phyloP scores from a whole-genome alignment of 495 filamentous ascomycete genomes.

The Penicillium steckii region DNA sequence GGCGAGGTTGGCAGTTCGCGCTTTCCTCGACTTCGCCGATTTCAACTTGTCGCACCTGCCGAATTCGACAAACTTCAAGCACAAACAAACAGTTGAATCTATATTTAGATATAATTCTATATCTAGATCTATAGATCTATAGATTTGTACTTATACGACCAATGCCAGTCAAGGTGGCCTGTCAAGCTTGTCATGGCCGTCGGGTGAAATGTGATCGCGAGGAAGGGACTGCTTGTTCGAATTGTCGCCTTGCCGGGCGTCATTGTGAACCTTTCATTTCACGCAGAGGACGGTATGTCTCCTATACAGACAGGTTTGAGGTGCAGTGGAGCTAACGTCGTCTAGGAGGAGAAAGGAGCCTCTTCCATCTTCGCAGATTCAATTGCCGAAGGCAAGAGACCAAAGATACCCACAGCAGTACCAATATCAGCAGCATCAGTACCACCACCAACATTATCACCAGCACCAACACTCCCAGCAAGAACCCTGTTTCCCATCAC shows the following conservation, averaged over 20 bases:
- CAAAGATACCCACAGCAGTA: no score
- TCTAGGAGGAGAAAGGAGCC: constrained; percentile 2
- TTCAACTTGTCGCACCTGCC: no score
- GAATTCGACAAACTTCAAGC: constrained; percentile 8
- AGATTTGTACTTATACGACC: no score
- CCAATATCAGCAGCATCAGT: no score
- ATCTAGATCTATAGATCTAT: no score
- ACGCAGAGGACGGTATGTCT: constrained; percentile 18
- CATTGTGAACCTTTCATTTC: constrained; percentile 13
- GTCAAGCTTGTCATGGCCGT: constrained; percentile 10
- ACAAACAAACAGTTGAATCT: no score
- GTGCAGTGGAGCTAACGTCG: background rate
- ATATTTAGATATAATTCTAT: no score
- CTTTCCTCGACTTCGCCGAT: background rate
- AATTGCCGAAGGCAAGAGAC: no score
- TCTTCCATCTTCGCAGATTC: background rate
- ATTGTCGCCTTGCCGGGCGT: constrained; percentile 11
- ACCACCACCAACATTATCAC: background rate
- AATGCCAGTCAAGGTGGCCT: constrained; percentile 9
- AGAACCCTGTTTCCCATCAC: constrained; percentile 10
- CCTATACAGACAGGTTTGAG: no score
- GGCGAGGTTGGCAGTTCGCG: constrained; percentile 17
- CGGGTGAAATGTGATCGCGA: constrained; percentile 17
- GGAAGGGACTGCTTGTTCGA: constrained; percentile 11
- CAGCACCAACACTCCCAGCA: background rate